These are phyloP conservation scores for Aspergillus carlsbadensis DNA, from an alignment of 495 filamentous ascomycete species.

Conservation along the genomic window DNA sequence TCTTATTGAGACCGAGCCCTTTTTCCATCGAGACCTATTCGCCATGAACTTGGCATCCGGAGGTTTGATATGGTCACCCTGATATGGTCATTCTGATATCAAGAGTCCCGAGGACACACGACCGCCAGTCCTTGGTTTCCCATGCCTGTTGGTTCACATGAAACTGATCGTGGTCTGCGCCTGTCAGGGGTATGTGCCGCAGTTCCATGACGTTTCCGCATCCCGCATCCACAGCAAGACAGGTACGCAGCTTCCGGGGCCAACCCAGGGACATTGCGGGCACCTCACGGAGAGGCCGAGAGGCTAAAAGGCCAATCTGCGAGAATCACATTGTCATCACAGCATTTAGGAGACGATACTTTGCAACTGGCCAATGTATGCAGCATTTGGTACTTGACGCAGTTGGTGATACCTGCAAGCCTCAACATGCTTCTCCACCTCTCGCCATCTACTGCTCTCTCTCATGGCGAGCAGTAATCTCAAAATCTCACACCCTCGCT, in stretches of 20 bases:
- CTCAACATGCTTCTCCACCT: conserved; percentile 4
- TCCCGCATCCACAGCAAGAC: conserved; percentile 16
- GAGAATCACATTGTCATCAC: conserved; percentile 27
- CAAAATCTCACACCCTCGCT: not conserved
- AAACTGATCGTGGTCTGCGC: conserved; percentile 16
- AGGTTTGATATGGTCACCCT: conserved; percentile 3
- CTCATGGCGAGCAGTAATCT: conserved; percentile 1
- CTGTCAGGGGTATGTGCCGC: conserved; percentile 20
- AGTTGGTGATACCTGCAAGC: conserved; percentile 40
- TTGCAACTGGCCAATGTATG: conserved; percentile 18
- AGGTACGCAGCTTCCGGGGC: conserved; percentile 4
- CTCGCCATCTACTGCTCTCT: conserved; percentile 6
- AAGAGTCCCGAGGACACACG: not conserved
- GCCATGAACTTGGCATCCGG: conserved; percentile 16
- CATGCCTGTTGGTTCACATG: conserved; percentile 11
- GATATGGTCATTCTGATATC: conserved; percentile 20
- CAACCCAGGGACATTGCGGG: conserved; percentile 16
- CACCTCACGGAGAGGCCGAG: not conserved
- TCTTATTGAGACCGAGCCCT: conserved; percentile 15
- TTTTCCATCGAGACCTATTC: conserved; percentile 2
- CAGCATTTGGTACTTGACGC: conserved; percentile 23
- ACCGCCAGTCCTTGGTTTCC: conserved; percentile 2
- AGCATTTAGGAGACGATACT: conserved; percentile 14
- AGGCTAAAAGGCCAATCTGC: conserved; percentile 22
- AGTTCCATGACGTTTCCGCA: conserved; percentile 18